Evolutionary conservation across 2,329 filamentous ascomycete species (phyloP), one percentile per base, ranked within the genome.

Genomic region (Neopestalotiopsis sp.): DNA sequence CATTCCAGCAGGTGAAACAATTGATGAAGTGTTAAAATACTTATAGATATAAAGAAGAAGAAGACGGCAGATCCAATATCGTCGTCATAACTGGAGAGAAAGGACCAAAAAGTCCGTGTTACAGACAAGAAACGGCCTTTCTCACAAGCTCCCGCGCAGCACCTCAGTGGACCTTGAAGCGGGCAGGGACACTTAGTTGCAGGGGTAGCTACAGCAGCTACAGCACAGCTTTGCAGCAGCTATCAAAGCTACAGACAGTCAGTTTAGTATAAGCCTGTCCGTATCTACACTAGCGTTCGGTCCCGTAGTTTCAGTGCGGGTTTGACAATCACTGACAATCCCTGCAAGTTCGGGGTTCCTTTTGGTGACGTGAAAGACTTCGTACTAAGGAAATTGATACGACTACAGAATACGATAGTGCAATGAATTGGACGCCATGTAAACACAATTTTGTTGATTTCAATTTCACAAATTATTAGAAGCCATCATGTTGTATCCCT

Each of bases 1-100:
- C 34, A 38, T 38, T 38, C 10, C 45, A 24, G n/a, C 45, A 3
- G 20, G 45, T 49, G 42, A n/a, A 52, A 9, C 17, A 52, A 24
- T 24, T 7, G 45, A 52, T 52, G 45, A 20, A 52, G 9, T n/a
- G 45, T 52, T 9, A 9, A 7, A 52, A 52, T 52, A 17, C 24
- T 28, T 28, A 28, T 28, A 28, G 24, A 28, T 52, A 52, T 52
- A 52, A 9, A 5, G 1, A n/a, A 14, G n/a, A 10, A 52, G 45
- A 52, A 7, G 7, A n/a, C 45, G 14, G 45, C 59, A 62, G n/a
- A 38, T 28, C 2, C 24, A 28, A 28, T 38, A 20, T 17, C 59
- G 40, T 62, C 59, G 59, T 62, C 59, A 62, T 62, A n/a, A 62
- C 32, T 38, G 34, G 12, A n/a, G 32, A 30, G 17, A 32, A 28